These are phyloP conservation scores for Blastomyces percursus DNA, from an alignment of 2,329 filamentous ascomycete species.

Conservation along the genomic window DNA sequence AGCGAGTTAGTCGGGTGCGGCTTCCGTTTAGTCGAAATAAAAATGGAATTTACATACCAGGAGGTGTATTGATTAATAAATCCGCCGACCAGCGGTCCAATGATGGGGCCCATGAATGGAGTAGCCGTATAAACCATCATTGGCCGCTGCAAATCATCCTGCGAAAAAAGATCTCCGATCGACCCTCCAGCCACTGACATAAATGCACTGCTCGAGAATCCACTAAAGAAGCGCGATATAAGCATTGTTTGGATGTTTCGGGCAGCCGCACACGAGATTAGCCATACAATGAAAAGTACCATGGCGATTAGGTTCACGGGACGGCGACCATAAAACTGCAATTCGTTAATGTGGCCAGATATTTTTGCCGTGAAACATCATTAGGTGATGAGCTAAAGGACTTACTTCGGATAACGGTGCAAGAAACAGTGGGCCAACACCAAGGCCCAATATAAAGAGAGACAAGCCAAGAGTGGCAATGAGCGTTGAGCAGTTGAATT, in stretches of 20 bases:
- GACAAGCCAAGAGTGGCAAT: conserved; percentile 46
- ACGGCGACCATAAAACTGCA: not conserved
- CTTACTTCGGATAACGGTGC: conserved; percentile 52
- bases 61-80: conserved; percentile 62
- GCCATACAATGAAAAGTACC: conserved; percentile 45
- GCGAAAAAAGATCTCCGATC: conserved; percentile 61
- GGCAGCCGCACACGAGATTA: conserved; percentile 43
- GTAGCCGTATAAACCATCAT: conserved; percentile 64
- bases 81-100: conserved; percentile 44
- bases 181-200: conserved; percentile 65
- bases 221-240: conserved; percentile 50
- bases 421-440: conserved; percentile 48
- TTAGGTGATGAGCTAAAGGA: conserved; percentile 23
- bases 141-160: conserved; percentile 55
- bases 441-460: conserved; percentile 49
- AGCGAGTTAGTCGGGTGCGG: not conserved
- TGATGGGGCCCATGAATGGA: conserved; percentile 49
- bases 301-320: conserved; percentile 25
- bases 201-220: conserved; percentile 51
- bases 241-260: conserved; percentile 47
- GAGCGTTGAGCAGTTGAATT: not conserved
- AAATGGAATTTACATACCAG: conserved; percentile 37
- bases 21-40: no score
- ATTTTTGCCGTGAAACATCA: not conserved
- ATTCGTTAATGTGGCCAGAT: not conserved